Evolutionary conservation across 1,284 basidiomycete genomes (phyloP).

Genomic region (Irpex sp.): DNA sequence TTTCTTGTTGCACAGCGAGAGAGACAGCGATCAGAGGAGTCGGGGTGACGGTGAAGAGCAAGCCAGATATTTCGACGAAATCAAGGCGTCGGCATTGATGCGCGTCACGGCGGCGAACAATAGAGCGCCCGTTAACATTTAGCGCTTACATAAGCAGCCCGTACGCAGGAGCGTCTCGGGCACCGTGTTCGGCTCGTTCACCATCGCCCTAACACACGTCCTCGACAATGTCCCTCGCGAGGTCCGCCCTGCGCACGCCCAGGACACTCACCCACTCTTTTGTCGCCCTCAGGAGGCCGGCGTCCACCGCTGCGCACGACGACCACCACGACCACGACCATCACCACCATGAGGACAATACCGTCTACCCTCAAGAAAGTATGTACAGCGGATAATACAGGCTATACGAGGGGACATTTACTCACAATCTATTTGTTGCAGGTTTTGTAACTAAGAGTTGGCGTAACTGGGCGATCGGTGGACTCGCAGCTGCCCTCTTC

Average conservation of each 20-base stretch:
- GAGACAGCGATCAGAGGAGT: background rate
- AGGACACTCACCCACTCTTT: constrained; percentile 20
- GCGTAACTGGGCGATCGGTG: constrained; percentile 51
- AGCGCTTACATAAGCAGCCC: constrained; percentile 13
- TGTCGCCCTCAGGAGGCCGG: constrained; percentile 32
- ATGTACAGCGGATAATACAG: constrained; percentile 14
- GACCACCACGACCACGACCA: constrained; percentile 32
- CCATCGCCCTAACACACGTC: background rate
- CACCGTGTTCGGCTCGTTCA: constrained; percentile 1
- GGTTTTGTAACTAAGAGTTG: constrained; percentile 63
- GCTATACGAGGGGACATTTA: too few relatives aligned
- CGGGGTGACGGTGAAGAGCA: background rate
- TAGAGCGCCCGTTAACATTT: background rate
- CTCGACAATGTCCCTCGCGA: constrained; percentile 31
- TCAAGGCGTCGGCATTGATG: background rate
- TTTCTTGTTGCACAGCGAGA: background rate
- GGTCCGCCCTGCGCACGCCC: constrained; percentile 31
- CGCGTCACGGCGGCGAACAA: background rate
- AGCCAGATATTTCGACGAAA: background rate
- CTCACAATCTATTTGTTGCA: constrained; percentile 7
- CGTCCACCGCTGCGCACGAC: constrained; percentile 34
- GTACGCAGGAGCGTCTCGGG: constrained; percentile 7
- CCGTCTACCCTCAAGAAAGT: constrained; percentile 60
- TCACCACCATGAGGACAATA: constrained; percentile 37
- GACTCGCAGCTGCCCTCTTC: constrained; percentile 44